Evolutionary conservation across 441 rosid species (phyloP).

Genomic region (Pelargonium myrrhifolium): DNA sequence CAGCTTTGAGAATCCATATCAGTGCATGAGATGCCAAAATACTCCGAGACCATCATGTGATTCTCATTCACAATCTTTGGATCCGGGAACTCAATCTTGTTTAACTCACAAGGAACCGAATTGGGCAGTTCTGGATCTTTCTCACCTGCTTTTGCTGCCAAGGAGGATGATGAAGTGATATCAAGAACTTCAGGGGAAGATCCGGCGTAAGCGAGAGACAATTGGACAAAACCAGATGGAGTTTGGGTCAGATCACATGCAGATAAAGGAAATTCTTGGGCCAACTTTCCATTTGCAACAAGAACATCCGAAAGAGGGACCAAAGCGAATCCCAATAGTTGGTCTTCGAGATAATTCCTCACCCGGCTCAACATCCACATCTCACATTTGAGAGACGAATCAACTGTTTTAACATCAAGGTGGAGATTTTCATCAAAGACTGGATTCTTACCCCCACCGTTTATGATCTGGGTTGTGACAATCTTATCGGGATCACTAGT

Average conservation of each 20-base stretch:
- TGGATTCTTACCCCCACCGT: too few relatives aligned
- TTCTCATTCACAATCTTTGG: background rate
- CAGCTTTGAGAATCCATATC: background rate
- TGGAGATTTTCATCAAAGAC: too few relatives aligned
- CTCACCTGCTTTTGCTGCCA: background rate
- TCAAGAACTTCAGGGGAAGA: background rate
- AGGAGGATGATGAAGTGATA: background rate
- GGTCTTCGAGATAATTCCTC: too few relatives aligned
- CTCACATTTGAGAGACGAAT: too few relatives aligned
- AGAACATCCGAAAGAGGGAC: too few relatives aligned
- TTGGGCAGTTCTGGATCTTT: too few relatives aligned
- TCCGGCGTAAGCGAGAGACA: background rate
- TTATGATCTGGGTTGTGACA: too few relatives aligned
- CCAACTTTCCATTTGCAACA: too few relatives aligned
- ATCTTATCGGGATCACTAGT: too few relatives aligned
- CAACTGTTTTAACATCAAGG: too few relatives aligned
- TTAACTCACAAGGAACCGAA: background rate
- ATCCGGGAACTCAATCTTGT: background rate
- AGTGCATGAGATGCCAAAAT: background rate
- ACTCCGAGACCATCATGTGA: conserved; percentile 1
- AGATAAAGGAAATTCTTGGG: background rate
- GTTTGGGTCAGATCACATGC: background rate
- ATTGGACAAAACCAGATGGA: background rate
- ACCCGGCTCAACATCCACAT: too few relatives aligned
- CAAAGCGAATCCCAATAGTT: too few relatives aligned